phyloP scores from a whole-genome alignment of 306 rosid species.

The Mucuna pruriens region DNA sequence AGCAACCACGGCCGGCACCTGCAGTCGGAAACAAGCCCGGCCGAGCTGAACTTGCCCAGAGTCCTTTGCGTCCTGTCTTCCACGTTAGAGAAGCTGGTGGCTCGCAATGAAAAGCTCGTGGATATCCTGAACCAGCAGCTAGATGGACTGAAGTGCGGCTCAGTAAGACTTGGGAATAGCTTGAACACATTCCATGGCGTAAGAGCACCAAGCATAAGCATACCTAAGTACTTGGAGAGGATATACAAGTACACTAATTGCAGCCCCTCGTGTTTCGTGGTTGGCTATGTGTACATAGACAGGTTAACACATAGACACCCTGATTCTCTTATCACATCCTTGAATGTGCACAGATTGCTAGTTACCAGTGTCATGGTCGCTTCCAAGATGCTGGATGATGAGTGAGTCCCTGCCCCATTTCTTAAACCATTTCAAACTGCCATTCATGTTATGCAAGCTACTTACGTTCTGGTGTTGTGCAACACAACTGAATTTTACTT shows the following conservation, averaged over 20 bases:
- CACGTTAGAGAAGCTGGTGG: conserved; percentile 69
- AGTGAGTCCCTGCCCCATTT: conserved; percentile 58
- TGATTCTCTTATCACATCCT: conserved; percentile 77
- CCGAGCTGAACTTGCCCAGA: conserved; percentile 65
- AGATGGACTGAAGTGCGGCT: conserved; percentile 42
- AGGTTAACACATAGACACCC: conserved; percentile 78
- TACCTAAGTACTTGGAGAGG: conserved; percentile 92
- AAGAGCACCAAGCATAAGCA: conserved; percentile 82
- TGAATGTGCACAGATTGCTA: conserved; percentile 82
- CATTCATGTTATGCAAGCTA: background rate
- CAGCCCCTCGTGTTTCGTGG: conserved; percentile 95
- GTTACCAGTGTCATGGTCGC: conserved; percentile 87
- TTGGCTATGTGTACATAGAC: conserved; percentile 86
- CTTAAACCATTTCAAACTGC: background rate
- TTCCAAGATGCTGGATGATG: conserved; percentile 94
- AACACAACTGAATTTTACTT: background rate
- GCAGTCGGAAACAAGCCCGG: conserved; percentile 53
- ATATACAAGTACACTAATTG: conserved; percentile 84
- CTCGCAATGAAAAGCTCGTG: conserved; percentile 63
- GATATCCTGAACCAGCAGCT: conserved; percentile 48
- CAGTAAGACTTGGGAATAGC: conserved; percentile 55
- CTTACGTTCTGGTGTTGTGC: background rate
- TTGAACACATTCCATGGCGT: conserved; percentile 79
- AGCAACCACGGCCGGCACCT: conserved; percentile 51
- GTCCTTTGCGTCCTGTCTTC: conserved; percentile 71